phyloP scores from a whole-genome alignment of 2,329 filamentous ascomycete genomes.

The Sclerotiophoma versabilis region DNA sequence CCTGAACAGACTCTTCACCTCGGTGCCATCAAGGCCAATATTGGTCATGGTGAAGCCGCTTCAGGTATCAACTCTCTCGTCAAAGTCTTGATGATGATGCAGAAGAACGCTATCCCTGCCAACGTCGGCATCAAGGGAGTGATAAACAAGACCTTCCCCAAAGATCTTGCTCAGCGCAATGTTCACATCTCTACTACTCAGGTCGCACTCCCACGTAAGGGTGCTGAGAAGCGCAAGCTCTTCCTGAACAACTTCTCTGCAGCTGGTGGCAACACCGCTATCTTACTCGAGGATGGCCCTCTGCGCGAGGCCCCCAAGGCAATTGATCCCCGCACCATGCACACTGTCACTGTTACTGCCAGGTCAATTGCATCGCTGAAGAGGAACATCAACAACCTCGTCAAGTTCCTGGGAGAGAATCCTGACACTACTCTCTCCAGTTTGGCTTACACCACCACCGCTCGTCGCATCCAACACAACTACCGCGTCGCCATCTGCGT shows the following conservation, averaged over 20 bases:
- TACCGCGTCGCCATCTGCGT: constrained; percentile 59
- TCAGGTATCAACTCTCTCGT: constrained; percentile 62
- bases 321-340: constrained; percentile 55
- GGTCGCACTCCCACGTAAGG: constrained; percentile 56
- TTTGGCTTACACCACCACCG: constrained; percentile 61
- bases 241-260: constrained; percentile 64
- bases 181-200: constrained; percentile 59
- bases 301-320: constrained; percentile 50
- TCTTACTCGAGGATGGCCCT: constrained; percentile 61
- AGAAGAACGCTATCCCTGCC: constrained; percentile 61
- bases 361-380: constrained; percentile 60
- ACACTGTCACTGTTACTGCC: constrained; percentile 59
- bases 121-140: constrained; percentile 64
- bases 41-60: constrained; percentile 62
- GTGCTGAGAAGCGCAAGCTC: constrained; percentile 56
- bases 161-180: constrained; percentile 60
- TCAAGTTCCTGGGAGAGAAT: constrained; percentile 56
- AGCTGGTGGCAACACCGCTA: constrained; percentile 61
- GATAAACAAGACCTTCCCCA: constrained; percentile 63
- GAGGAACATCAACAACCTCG: constrained; percentile 58
- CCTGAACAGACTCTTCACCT: constrained; percentile 60
- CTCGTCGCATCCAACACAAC: constrained; percentile 62
- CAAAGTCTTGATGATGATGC: constrained; percentile 63
- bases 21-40: constrained; percentile 64
- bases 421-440: constrained; percentile 55